Conservation (phyloP, 2,329 filamentous ascomycete species). For the Bipolaris gigantea region DNA sequence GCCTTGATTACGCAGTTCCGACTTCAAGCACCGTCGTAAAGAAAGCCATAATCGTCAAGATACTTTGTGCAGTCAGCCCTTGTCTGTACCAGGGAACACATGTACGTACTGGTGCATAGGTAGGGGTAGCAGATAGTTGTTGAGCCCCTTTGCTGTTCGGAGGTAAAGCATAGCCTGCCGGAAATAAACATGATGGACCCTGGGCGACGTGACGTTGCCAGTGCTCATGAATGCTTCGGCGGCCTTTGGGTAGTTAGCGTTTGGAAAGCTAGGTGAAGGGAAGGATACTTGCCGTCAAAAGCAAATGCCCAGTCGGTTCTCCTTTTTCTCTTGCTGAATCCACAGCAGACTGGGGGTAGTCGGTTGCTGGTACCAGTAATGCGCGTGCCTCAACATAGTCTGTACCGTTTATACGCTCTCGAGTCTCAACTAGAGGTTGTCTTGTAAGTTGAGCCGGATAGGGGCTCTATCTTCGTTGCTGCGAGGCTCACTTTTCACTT, state of each 20-base stretch:
- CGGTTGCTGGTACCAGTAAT: constrained; percentile 54
- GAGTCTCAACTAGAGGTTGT: constrained; percentile 2
- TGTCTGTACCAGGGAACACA: not conserved
- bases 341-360: constrained; percentile 55
- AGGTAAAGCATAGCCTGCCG: constrained; percentile 52
- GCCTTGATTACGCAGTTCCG: no score
- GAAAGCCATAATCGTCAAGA: constrained; percentile 50
- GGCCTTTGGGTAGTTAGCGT: constrained; percentile 28
- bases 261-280: constrained; percentile 9
- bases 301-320: constrained; percentile 47
- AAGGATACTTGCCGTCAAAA: constrained; percentile 45
- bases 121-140: constrained; percentile 48
- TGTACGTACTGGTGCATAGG: constrained; percentile 52
- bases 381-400: constrained; percentile 58
- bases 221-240: constrained; percentile 58
- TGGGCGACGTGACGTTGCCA: constrained; percentile 53
- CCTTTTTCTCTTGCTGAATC: constrained; percentile 47
- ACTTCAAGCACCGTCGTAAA: constrained; percentile 13
- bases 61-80: constrained; percentile 38
- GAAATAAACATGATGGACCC: constrained; percentile 51
- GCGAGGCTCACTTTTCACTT: constrained; percentile 47
- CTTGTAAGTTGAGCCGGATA: constrained; percentile 21
- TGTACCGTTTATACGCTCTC: constrained; percentile 36
- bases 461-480: constrained; percentile 41
- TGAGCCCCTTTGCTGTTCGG: constrained; percentile 47